Evolutionary conservation across 495 filamentous ascomycete genomes (phyloP).

Genomic region (Pseudoneurospora amorphoporcata): DNA sequence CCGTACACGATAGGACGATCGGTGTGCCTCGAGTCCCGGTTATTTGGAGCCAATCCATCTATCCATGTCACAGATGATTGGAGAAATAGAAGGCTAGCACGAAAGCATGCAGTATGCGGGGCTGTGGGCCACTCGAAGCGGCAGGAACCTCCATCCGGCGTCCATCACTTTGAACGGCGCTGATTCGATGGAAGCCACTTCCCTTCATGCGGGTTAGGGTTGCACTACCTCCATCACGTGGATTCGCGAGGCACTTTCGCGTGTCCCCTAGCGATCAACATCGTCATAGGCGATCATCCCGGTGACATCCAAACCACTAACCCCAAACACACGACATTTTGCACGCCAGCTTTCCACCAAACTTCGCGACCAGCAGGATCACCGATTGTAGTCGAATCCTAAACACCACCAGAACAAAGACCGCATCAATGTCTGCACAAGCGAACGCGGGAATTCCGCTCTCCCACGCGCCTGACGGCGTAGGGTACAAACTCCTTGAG

Average conservation of each 20-base stretch:
- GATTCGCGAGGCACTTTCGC: not conserved
- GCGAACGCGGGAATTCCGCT: slow-evolving; percentile 50
- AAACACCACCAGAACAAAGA: not conserved
- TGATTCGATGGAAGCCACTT: no score
- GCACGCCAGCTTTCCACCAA: not conserved
- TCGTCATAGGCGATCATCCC: not conserved
- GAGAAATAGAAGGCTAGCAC: no score
- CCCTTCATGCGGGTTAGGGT: not conserved
- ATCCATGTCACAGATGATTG: no score
- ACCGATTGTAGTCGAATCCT: not conserved
- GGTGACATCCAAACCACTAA: not conserved
- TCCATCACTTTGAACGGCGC: no score
- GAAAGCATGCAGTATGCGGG: no score
- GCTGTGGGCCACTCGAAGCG: no score
- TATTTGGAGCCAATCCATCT: no score
- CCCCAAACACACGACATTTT: not conserved
- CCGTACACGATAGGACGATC: no score
- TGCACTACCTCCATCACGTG: not conserved
- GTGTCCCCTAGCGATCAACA: not conserved
- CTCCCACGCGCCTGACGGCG: slow-evolving; percentile 44
- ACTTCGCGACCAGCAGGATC: fast-evolving
- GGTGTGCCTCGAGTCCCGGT: no score
- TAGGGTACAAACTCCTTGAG: slow-evolving; percentile 68
- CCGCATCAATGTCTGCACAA: slow-evolving; percentile 47
- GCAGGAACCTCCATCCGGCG: not conserved